Percentiles rank a stretch among this genome's conserved stretches.
Evolutionary conservation across 179 eudicot species (phyloP).

Genomic region (Corrigiola litoralis): DNA sequence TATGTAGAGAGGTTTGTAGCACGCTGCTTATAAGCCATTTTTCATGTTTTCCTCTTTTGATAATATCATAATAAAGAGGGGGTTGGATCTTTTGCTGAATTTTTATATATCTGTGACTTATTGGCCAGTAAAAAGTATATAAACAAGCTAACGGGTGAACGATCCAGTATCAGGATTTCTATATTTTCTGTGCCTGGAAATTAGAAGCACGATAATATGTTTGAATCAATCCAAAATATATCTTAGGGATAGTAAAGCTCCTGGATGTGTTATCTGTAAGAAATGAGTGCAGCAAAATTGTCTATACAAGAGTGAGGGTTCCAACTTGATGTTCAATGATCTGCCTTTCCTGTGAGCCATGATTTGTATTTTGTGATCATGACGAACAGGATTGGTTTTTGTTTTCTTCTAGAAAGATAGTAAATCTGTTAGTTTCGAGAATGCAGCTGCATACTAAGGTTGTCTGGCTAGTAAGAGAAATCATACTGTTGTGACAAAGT

Average conservation of each 20-base stretch:
- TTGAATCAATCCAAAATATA: no score
- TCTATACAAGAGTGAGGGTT: not conserved
- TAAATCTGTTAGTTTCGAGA: not conserved
- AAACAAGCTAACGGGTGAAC: not conserved
- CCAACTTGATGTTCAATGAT: not conserved
- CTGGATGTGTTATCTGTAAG: not conserved
- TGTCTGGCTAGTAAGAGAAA: no score
- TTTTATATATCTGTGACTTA: not conserved
- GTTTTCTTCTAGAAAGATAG: no score
- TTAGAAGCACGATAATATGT: not conserved
- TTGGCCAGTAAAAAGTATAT: not conserved
- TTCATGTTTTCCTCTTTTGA: not conserved
- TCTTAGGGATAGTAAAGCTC: no score
- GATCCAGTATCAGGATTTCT: not conserved
- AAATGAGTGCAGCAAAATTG: not conserved
- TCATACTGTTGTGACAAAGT: no score
- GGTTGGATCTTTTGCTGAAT: not conserved
- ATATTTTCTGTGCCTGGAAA: not conserved
- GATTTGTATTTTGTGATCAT: not conserved
- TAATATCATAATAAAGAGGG: not conserved
- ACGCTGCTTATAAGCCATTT: not conserved
- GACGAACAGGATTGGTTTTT: not conserved
- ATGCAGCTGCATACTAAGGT: not conserved
- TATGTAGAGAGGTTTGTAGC: constrained; percentile 72
- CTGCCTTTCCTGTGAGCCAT: not conserved